These are phyloP conservation scores for Pyrenophora tritici-repentis DNA, from an alignment of 2,329 filamentous ascomycete species.

Conservation along the genomic window DNA sequence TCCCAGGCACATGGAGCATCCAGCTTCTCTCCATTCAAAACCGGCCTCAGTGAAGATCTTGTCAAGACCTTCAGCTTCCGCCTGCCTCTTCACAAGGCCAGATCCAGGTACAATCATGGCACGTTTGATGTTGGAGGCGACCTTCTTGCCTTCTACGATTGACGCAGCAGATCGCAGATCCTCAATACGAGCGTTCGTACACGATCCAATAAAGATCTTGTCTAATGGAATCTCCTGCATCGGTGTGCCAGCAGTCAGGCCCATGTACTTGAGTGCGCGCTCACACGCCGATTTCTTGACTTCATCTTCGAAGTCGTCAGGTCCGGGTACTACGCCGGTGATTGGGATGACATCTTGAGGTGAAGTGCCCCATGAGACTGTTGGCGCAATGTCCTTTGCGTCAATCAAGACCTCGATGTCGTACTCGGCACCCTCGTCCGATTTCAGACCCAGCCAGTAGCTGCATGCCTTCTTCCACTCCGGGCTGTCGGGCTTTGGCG, in stretches of 20 bases:
- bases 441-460: slow-evolving; percentile 87
- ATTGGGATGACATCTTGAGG: slow-evolving; percentile 97
- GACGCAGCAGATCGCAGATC: slow-evolving; percentile 86
- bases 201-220: slow-evolving; percentile 98
- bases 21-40: slow-evolving; percentile 97
- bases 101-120: slow-evolving; percentile 97
- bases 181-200: slow-evolving; percentile 96
- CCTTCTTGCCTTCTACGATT: slow-evolving; percentile 83
- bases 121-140: slow-evolving; percentile 86
- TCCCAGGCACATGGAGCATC: slow-evolving; percentile 97
- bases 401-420: slow-evolving; percentile 90
- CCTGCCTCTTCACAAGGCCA: slow-evolving; percentile 88
- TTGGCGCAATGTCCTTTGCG: slow-evolving; percentile 89
- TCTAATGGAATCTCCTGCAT: slow-evolving; percentile 93
- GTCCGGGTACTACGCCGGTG: slow-evolving; percentile 85
- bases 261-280: slow-evolving; percentile 95
- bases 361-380: slow-evolving; percentile 95
- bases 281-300: slow-evolving; percentile 79
- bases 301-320: slow-evolving; percentile 81
- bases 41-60: slow-evolving; percentile 90
- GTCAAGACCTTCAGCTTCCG: slow-evolving; percentile 89
- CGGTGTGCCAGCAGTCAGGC: slow-evolving; percentile 78
- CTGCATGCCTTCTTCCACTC: slow-evolving; percentile 88
- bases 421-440: slow-evolving; percentile 86
- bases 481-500: slow-evolving; percentile 79